Base-by-base conservation (phyloP, 2,329 filamentous ascomycete species). In the Trichoderma pleuroti region DNA sequence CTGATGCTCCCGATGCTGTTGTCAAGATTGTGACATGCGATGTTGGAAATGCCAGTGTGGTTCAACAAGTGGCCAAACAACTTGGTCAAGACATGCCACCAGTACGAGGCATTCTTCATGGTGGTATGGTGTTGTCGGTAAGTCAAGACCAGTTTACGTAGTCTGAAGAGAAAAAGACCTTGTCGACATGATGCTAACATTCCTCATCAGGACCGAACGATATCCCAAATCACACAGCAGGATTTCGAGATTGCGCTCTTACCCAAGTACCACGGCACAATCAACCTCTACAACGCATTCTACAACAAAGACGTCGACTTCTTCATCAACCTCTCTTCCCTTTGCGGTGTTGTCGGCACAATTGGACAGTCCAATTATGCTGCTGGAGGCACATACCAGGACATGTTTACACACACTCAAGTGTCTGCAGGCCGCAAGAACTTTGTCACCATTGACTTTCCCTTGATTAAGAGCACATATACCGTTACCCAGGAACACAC, bases 311-410 rank as follows among this genome's bases (percentile, higher is more conserved):
- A 71, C 1, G 49, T 82, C 1, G 80, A 82, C 72, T 84, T 85
- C 74, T 84, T 82, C 71, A 64, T 80, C 52, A 72, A 80, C 39
- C 72, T 81, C 0, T 81, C 80, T 2, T 84, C 82, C 1, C 67
- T 80, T 26, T 74, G 76, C 0, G 79, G 77, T 18, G 72, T 82
- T 9, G 57, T 80, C 5, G 83, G 81, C 0, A 76, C 76, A 10
- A 71, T 76, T 4, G 76, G 75, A 0, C 83, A 84, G 63, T 76
- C 78, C 49, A 84, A 83, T 72, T 86, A 86, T 72, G 72, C 80
- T 0, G 79, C 79, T 0, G 80, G 76, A 8, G 76, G 77, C 36
- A 73, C 77, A 0, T 82, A 77, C 73, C 78, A 81, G 10, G 78
- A 79, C 52, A 66, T 75, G 3, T 72, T 78, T 5, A 68, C 65